phyloP scores from a whole-genome alignment of 106 monocot genomes.

The Narthecium ossifragum region DNA sequence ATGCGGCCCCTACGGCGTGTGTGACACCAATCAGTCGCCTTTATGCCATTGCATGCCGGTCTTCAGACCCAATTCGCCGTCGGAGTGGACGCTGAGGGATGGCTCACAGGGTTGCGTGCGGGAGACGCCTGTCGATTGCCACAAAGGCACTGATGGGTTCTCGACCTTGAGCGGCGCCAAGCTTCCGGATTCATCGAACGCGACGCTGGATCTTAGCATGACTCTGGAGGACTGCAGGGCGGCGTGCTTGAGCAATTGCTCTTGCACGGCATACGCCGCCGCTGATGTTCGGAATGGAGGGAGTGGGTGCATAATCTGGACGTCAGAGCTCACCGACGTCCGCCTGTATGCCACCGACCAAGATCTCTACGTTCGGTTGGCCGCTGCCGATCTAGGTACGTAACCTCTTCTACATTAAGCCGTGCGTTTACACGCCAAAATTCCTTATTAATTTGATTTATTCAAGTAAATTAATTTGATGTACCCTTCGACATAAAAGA shows the following conservation, averaged over 20 bases:
- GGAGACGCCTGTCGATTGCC: background rate
- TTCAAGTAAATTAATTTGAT: too few species aligned
- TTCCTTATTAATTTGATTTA: too few species aligned
- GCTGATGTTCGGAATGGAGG: slow-evolving; percentile 20
- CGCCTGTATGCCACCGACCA: slow-evolving; percentile 25
- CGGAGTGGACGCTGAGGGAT: background rate
- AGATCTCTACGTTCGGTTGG: slow-evolving; percentile 39
- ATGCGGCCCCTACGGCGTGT: background rate
- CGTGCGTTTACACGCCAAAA: too few species aligned
- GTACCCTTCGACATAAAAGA: too few species aligned
- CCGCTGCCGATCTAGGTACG: slow-evolving; percentile 32
- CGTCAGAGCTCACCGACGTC: slow-evolving; percentile 27
- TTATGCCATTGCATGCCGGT: slow-evolving; percentile 7
- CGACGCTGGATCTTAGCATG: background rate
- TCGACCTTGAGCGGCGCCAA: background rate
- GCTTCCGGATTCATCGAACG: slow-evolving; percentile 11
- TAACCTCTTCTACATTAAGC: too few species aligned
- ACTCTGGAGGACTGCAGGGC: slow-evolving; percentile 14
- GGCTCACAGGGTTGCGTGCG: background rate
- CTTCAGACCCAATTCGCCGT: background rate
- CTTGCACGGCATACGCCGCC: slow-evolving; percentile 46
- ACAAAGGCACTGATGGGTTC: slow-evolving; percentile 9
- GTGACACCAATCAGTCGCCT: background rate
- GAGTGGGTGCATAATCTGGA: slow-evolving; percentile 59
- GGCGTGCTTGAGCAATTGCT: slow-evolving; percentile 44